Base-by-base conservation (phyloP, 2,329 filamentous ascomycete genomes). In the Botrytis byssoidea region DNA sequence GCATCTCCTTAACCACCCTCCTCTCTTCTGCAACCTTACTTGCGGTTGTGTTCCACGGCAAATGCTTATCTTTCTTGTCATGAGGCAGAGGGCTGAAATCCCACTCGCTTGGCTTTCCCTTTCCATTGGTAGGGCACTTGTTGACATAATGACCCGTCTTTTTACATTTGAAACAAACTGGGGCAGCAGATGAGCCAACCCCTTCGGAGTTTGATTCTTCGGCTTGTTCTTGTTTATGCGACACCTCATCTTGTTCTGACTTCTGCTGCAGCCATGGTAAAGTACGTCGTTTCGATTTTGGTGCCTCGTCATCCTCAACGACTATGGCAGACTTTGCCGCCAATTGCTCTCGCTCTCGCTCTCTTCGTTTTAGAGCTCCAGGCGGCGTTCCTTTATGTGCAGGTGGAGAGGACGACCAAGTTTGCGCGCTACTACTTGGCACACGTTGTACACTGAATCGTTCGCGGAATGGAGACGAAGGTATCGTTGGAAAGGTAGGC, bases 1-100 rank as follows among this genome's bases (percentile, higher is more conserved):
- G 86, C 75, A 85, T 91, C 81, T 82, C 92, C 85, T 84, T 94
- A 81, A 95, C 84, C 76, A 90, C 89, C 81, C 92, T 95, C 82
- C 92, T 82, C 91, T 94, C 82, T 92, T 93, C 91, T 80, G 95
- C 94, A 57, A 95, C 84, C 0, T 89, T 89, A 78, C 91, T 95
- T 25, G 89, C 89, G 0, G 91, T 92, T 25, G 90, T 89, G 77
- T 96, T 91, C 93, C 93, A 97, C 0, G 86, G 85, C 51, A 57
- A 4, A 57, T 57, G n/a, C 51, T 57, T 57, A 18, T 86, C 86
- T 9, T 68, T 75, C 51, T 86, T 77, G 18, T 77, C 76, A 25
- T 76, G 77, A 5, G 72, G 66, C 83, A 12, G 81, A 80, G 64
- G 83, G 79, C 22, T 87, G 85, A 5, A 87, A 37, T 79, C 72